These are phyloP conservation scores for Carpinus viminea DNA, from an alignment of 306 rosid genomes.

Conservation along the genomic window DNA sequence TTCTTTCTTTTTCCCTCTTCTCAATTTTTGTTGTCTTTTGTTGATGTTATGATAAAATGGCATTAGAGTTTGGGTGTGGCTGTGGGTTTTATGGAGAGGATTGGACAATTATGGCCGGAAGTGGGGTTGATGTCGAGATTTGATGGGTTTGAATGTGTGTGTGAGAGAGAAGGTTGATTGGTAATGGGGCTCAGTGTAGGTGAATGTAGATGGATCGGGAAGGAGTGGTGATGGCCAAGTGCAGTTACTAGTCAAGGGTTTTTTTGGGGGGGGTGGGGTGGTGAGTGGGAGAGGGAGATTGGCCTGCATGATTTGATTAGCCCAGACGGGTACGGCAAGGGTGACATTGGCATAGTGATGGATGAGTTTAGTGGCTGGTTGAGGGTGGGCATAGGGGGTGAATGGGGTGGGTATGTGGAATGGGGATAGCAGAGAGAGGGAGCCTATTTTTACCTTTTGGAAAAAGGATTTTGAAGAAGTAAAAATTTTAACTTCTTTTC, in stretches of 20 bases:
- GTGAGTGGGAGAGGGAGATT: background rate
- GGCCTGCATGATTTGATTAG: background rate
- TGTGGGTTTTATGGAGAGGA: background rate
- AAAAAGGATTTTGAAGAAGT: too few relatives aligned
- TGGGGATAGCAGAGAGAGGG: background rate
- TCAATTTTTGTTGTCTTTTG: background rate
- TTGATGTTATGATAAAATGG: background rate
- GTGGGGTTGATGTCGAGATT: background rate
- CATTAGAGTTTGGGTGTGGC: background rate
- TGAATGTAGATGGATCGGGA: background rate
- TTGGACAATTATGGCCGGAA: background rate
- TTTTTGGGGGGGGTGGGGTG: too few relatives aligned
- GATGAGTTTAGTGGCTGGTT: background rate
- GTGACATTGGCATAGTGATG: background rate
- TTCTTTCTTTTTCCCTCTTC: background rate
- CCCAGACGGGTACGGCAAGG: background rate
- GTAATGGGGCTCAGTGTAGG: background rate
- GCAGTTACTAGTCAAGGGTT: background rate
- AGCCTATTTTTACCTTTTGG: background rate
- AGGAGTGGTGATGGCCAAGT: background rate
- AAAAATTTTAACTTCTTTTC: too few relatives aligned
- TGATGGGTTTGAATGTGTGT: background rate
- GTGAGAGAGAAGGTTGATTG: background rate
- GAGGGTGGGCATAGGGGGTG: too few relatives aligned
- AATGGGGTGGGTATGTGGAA: background rate